Evolutionary conservation across 768 basidiomycete species (phyloP).

Genomic region (Cystoderma amianthinum): DNA sequence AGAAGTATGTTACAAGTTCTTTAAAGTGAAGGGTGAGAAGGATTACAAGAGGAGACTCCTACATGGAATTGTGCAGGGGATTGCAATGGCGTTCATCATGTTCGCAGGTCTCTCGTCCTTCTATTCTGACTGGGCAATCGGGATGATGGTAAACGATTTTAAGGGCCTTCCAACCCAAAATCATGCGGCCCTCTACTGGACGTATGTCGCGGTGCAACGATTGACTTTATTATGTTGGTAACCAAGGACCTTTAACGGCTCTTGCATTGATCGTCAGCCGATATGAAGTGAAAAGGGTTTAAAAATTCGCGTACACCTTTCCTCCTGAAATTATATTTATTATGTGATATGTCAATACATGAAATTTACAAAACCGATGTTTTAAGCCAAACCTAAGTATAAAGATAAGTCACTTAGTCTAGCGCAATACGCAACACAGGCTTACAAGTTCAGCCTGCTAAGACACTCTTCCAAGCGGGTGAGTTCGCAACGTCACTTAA

Average conservation of each 20-base stretch:
- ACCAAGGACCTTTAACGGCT: neutral
- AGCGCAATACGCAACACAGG: too few species aligned
- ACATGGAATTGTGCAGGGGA: neutral
- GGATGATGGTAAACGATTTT: neutral
- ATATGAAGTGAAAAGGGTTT: too few species aligned
- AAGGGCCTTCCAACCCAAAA: neutral
- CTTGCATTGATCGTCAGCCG: too few species aligned
- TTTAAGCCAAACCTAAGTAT: too few species aligned
- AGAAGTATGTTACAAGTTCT: neutral
- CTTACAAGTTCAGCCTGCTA: constrained; percentile 12
- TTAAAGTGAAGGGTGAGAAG: neutral
- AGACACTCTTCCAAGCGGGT: constrained; percentile 51
- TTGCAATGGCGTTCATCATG: neutral
- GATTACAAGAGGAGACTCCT: neutral
- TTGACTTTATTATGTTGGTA: neutral
- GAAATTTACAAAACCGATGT: too few species aligned
- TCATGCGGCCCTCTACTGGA: neutral
- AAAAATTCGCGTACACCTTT: too few species aligned
- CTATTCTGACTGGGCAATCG: neutral
- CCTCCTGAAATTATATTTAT: too few species aligned
- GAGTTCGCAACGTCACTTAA: constrained; percentile 73
- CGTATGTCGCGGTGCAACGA: neutral
- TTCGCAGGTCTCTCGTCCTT: neutral
- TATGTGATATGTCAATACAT: too few species aligned
- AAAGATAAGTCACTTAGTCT: too few species aligned